Percentiles rank a stretch among this genome's conserved stretches.
These are phyloP conservation scores for Fusarium humuli DNA, from an alignment of 2,329 filamentous ascomycete genomes.

Conservation along the genomic window DNA sequence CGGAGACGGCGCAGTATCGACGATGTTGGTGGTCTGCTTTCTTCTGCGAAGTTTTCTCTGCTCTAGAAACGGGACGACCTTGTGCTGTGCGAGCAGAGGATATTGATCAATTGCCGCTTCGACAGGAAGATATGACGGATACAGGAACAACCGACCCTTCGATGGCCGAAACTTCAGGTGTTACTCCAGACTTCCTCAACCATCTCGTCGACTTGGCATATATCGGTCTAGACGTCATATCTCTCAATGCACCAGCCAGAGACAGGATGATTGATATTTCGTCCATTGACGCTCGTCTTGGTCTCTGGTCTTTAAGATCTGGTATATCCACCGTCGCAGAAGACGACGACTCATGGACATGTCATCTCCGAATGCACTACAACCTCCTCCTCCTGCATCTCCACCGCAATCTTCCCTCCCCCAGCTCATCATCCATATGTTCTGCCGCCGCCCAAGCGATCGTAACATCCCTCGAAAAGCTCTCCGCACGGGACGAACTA, in stretches of 20 bases:
- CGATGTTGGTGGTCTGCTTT: slow-evolving; percentile 45
- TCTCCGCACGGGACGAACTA: slow-evolving; percentile 34
- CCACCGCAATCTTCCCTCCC: slow-evolving; percentile 35
- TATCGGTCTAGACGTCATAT: slow-evolving; percentile 40
- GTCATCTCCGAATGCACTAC: slow-evolving; percentile 44
- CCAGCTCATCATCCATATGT: slow-evolving; percentile 41
- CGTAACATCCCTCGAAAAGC: slow-evolving; percentile 39
- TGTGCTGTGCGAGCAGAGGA: slow-evolving; percentile 43
- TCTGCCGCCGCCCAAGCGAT: slow-evolving; percentile 44
- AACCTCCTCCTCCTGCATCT: slow-evolving; percentile 42
- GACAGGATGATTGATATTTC: slow-evolving; percentile 34
- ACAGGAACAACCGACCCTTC: slow-evolving; percentile 12
- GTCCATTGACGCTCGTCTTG: slow-evolving; percentile 41
- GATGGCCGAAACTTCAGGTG: not conserved
- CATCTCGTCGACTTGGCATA: slow-evolving; percentile 42
- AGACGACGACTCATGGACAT: slow-evolving; percentile 37
- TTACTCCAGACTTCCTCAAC: slow-evolving; percentile 38
- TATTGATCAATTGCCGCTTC: slow-evolving; percentile 40
- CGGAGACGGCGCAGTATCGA: slow-evolving; percentile 42
- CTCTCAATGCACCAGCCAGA: slow-evolving; percentile 35
- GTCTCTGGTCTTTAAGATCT: slow-evolving; percentile 41
- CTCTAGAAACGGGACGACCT: slow-evolving; percentile 38
- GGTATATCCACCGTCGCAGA: slow-evolving; percentile 43
- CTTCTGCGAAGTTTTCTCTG: slow-evolving; percentile 42
- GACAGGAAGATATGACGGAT: slow-evolving; percentile 37